These are phyloP conservation scores for Carpinus viminea DNA, from an alignment of 306 rosid genomes.

Conservation along the genomic window DNA sequence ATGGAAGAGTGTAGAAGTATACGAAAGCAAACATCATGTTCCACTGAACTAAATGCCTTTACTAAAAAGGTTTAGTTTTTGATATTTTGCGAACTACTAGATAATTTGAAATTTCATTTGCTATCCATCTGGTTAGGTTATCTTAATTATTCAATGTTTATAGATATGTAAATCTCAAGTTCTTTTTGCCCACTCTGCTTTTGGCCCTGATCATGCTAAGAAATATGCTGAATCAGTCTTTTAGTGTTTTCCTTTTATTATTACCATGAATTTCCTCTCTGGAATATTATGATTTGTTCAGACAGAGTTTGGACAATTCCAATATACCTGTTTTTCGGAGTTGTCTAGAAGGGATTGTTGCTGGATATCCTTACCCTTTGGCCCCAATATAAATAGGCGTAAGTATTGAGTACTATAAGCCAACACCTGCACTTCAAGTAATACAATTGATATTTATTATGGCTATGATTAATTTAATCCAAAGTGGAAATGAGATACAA, in stretches of 20 bases:
- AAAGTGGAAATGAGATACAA: too few relatives aligned
- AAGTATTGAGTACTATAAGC: not conserved
- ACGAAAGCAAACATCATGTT: conserved; percentile 50
- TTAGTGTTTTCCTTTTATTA: not conserved
- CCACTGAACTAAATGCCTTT: conserved; percentile 48
- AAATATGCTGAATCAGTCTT: not conserved
- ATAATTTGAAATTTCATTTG: not conserved
- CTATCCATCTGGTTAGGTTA: not conserved
- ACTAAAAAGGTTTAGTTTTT: conserved; percentile 62
- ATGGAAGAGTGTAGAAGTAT: conserved; percentile 43
- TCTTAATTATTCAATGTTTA: not conserved
- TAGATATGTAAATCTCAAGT: not conserved
- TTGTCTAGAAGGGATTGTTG: not conserved
- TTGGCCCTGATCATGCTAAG: not conserved
- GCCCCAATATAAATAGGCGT: not conserved
- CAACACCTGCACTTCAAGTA: not conserved
- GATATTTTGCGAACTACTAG: not conserved
- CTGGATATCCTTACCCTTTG: not conserved
- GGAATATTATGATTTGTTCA: not conserved
- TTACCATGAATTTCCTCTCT: not conserved
- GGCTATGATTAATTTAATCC: not conserved
- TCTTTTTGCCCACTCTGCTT: not conserved
- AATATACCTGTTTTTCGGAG: not conserved
- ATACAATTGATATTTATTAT: not conserved
- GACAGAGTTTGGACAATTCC: not conserved